A percentile compares a stretch with the other conserved stretches of the same genome.
Evolutionary conservation across 78 protist species (phyloP).

Genomic region (Bigelowiella natans): DNA sequence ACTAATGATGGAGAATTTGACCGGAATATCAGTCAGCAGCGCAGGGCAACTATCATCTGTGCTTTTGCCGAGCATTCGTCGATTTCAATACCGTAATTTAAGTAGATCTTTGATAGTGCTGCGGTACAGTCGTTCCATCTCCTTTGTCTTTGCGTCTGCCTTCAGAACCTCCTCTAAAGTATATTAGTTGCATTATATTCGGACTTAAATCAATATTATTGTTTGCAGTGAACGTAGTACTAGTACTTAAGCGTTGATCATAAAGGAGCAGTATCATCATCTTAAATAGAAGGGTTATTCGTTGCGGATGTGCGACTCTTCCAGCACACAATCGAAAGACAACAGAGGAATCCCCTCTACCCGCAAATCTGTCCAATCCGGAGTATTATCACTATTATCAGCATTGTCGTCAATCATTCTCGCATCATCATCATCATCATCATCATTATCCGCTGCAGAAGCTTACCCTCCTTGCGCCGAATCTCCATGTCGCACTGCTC

Average conservation of each 20-base stretch:
- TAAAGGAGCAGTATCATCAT: too few species aligned
- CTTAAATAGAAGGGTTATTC: background rate
- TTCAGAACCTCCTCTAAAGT: background rate
- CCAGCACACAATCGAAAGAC: background rate
- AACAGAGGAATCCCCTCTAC: too few species aligned
- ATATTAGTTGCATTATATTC: background rate
- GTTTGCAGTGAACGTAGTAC: background rate
- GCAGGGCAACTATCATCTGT: too few species aligned
- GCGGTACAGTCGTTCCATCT: background rate
- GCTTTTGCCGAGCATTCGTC: too few species aligned
- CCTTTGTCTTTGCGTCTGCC: background rate
- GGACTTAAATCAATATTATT: background rate
- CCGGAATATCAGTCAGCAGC: background rate
- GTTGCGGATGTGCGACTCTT: background rate
- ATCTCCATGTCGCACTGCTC: too few species aligned
- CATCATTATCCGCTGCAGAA: too few species aligned
- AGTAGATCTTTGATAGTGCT: background rate
- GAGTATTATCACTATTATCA: too few species aligned
- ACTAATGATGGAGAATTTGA: background rate
- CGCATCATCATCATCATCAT: too few species aligned
- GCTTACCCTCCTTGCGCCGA: too few species aligned
- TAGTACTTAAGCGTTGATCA: too few species aligned
- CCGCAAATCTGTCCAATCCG: too few species aligned
- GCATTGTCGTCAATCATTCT: too few species aligned
- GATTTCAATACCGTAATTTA: background rate